A percentile compares a stretch with the other conserved stretches of the same genome.
Conservation (phyloP, 139 green algal species). For the Ulvella scutata region DNA sequence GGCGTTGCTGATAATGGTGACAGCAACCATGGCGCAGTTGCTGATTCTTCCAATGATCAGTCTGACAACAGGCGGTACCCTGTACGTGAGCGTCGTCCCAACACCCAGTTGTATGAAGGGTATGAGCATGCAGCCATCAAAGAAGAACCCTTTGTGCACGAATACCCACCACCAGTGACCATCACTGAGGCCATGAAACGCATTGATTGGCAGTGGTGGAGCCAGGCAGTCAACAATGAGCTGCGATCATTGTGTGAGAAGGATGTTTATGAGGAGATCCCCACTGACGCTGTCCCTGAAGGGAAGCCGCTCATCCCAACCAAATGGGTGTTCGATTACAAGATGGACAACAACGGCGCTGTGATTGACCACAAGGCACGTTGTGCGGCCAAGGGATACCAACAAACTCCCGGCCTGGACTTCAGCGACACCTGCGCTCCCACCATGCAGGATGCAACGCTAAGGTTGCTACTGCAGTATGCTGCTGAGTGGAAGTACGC, state of each 20-base stretch:
- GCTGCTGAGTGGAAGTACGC: background rate
- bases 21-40: too few relatives aligned
- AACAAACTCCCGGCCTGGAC: constrained; percentile 5
- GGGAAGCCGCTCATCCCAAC: constrained; percentile 7
- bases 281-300: background rate
- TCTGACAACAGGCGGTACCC: too few relatives aligned
- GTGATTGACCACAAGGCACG: constrained; percentile 16
- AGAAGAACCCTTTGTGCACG: too few relatives aligned
- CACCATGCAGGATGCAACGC: background rate
- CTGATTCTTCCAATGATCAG: too few relatives aligned
- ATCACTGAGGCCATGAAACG: background rate
- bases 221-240: background rate
- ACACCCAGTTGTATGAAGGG: too few relatives aligned
- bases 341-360: background rate
- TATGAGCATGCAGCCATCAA: too few relatives aligned
- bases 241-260: background rate
- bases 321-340: background rate
- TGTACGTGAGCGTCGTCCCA: too few relatives aligned
- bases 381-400: constrained; percentile 19
- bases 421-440: constrained; percentile 8
- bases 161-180: too few relatives aligned
- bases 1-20: too few relatives aligned
- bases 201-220: background rate
- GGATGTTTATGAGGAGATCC: background rate
- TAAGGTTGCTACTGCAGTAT: background rate